phyloP scores from a whole-genome alignment of 768 basidiomycete genomes.

The Boletus huronensis region DNA sequence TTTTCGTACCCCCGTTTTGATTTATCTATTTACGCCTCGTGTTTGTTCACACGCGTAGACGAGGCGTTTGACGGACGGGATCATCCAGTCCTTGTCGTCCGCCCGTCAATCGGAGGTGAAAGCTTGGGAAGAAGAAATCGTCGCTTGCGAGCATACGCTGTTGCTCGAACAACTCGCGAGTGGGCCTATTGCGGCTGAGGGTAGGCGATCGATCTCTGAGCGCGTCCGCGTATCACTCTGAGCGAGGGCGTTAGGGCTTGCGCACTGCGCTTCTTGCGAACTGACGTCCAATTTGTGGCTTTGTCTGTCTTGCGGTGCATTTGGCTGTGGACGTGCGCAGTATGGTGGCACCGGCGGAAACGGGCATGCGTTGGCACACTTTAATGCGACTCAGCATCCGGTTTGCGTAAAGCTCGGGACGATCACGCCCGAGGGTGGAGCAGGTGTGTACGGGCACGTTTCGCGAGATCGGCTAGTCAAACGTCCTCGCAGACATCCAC shows the following conservation, averaged over 20 bases:
- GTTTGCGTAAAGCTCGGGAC: conserved; percentile 94
- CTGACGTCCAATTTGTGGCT: conserved; percentile 94
- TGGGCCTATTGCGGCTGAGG: conserved; percentile 27
- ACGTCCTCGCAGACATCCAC: conserved; percentile 63
- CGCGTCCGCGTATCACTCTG: neutral
- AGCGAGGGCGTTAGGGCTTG: conserved; percentile 50
- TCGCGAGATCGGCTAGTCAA: neutral
- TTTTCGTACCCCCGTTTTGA: neutral
- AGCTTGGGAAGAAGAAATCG: conserved; percentile 96
- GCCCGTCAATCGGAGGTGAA: conserved; percentile 92
- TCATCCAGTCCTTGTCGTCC: conserved; percentile 82
- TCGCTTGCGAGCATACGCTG: conserved; percentile 78
- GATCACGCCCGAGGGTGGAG: conserved; percentile 90
- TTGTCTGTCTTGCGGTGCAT: conserved; percentile 84
- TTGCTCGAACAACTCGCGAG: conserved; percentile 45
- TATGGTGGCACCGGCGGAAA: conserved; percentile 82
- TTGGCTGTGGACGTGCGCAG: conserved; percentile 87
- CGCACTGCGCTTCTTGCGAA: conserved; percentile 79
- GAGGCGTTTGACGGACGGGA: conserved; percentile 53
- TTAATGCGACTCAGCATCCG: conserved; percentile 63
- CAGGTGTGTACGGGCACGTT: conserved; percentile 50
- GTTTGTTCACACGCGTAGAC: conserved; percentile 35
- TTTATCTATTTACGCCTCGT: neutral
- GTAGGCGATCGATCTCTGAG: conserved; percentile 4
- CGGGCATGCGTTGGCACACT: conserved; percentile 85